Evolutionary conservation across 164 flowering plant genomes (phyloP), one percentile per base, ranked within the genome.

Genomic region (Vitis amurensis): DNA sequence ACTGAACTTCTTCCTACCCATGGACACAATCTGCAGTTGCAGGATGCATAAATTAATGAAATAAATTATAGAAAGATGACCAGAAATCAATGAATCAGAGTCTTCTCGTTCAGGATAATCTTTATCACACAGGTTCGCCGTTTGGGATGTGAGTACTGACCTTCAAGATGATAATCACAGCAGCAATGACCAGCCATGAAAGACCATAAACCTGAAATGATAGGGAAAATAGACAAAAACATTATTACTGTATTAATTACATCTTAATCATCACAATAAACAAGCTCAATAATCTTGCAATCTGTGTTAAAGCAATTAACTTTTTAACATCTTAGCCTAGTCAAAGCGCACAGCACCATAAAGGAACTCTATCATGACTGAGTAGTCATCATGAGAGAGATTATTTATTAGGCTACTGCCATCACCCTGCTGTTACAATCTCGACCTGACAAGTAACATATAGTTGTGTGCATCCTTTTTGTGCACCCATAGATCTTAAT

Each of bases 161-260:
- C 99, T 96, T 96, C 69, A 93, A 79, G 73, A 93, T 85, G 71
- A 96, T 57, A 85, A 93, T 83, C 44, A 80, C 88, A 47, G 91
- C 97, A 55, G 85, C 91, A 73, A 96, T 93, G 65, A 96, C 98
- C 27, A 93, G 82, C 99, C 99, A 96, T 6, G 99, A 96, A 63
- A 93, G 80, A 65, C 84, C 97, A 79, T 96, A 96, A 12, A 91
- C 92, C 99, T 93, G 88, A 64, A 77, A 75, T 9, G 19, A 10
- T 48, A 69, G 47, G 27, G 49, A 44, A 44, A 23, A 30, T 53
- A 51, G 68, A 63, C 64, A 60, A 15, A 19, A 67, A n/a, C 13
- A 13, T 37, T 37, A 37, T 37, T 37, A 37, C 44, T 3, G 4
- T 37, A 37, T 37, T 37, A 37, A 37, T 37, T 37, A 37, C 44